These are phyloP conservation scores for Gilbertella persicaria DNA, from an alignment of 371 early-diverging fungal species.

Conservation along the genomic window DNA sequence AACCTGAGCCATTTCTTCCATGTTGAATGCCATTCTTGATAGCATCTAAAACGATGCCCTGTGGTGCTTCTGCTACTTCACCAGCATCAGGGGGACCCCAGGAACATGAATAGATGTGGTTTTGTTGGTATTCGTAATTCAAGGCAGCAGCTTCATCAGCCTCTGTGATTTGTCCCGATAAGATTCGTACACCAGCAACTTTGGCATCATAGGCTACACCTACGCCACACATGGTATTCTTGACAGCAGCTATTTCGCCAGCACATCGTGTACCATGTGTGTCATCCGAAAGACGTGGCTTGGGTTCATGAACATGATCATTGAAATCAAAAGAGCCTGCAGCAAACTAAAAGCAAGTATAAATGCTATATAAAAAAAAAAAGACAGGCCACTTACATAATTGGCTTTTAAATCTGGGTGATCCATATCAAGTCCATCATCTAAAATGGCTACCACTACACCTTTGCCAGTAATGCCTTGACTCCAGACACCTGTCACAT, in stretches of 20 bases:
- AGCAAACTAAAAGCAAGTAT: slow-evolving; percentile 52
- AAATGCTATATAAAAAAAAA: slow-evolving; percentile 1
- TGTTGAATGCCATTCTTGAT: slow-evolving; percentile 79
- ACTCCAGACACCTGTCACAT: slow-evolving; percentile 91
- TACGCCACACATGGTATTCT: slow-evolving; percentile 91
- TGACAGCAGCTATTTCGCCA: slow-evolving; percentile 92
- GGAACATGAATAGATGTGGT: slow-evolving; percentile 89
- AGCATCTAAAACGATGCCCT: slow-evolving; percentile 75
- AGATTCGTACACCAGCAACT: slow-evolving; percentile 74
- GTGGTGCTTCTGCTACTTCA: slow-evolving; percentile 80
- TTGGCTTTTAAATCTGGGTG: slow-evolving; percentile 83
- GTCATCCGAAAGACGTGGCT: slow-evolving; percentile 78
- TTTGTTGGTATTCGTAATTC: slow-evolving; percentile 80
- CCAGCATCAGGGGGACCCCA: slow-evolving; percentile 95
- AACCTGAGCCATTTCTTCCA: slow-evolving; percentile 84
- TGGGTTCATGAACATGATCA: slow-evolving; percentile 73
- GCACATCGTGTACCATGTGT: slow-evolving; percentile 97
- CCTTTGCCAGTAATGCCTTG: slow-evolving; percentile 91
- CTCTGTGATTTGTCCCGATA: slow-evolving; percentile 50
- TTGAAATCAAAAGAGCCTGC: slow-evolving; percentile 95
- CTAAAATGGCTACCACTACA: slow-evolving; percentile 87
- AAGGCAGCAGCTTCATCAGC: slow-evolving; percentile 84
- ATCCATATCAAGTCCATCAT: slow-evolving; percentile 91
- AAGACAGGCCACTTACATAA: slow-evolving; percentile 64
- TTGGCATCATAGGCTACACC: slow-evolving; percentile 91